Percentiles rank a stretch among this genome's conserved stretches.
Evolutionary conservation across 1,284 basidiomycete genomes (phyloP).

Genomic region (Stereum hirsutum): DNA sequence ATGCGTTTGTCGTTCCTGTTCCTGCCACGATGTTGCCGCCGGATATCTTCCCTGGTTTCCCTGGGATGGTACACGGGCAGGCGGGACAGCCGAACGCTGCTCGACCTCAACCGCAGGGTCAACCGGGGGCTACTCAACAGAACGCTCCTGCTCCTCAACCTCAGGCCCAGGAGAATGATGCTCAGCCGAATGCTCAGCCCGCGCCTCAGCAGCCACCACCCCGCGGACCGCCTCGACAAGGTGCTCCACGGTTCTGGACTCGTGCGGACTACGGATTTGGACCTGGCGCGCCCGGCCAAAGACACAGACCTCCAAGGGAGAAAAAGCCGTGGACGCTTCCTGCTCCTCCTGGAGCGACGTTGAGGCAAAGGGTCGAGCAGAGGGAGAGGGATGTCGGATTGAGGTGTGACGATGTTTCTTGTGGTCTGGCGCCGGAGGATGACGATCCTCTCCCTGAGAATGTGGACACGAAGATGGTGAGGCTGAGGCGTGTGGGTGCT

Average conservation of each 20-base stretch:
- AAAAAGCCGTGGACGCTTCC: constrained; percentile 25
- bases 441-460: constrained; percentile 48
- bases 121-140: neutral
- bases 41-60: no score
- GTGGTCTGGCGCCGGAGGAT: constrained; percentile 65
- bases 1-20: no score
- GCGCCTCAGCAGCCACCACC: no score
- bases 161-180: no score
- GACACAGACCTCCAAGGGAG: neutral
- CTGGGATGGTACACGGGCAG: no score
- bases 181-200: no score
- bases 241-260: no score
- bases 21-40: no score
- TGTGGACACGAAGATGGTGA: constrained; percentile 10
- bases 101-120: neutral
- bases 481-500: constrained; percentile 6
- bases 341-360: constrained; percentile 31
- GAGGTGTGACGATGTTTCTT: constrained; percentile 60
- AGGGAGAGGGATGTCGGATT: constrained; percentile 59
- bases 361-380: constrained; percentile 62
- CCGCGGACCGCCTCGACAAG: no score
- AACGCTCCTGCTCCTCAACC: no score
- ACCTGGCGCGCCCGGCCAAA: neutral
- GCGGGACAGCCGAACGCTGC: no score
- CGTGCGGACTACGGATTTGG: no score